These are phyloP conservation scores for Sicyos baderoa DNA, from an alignment of 306 rosid species.

Conservation along the genomic window DNA sequence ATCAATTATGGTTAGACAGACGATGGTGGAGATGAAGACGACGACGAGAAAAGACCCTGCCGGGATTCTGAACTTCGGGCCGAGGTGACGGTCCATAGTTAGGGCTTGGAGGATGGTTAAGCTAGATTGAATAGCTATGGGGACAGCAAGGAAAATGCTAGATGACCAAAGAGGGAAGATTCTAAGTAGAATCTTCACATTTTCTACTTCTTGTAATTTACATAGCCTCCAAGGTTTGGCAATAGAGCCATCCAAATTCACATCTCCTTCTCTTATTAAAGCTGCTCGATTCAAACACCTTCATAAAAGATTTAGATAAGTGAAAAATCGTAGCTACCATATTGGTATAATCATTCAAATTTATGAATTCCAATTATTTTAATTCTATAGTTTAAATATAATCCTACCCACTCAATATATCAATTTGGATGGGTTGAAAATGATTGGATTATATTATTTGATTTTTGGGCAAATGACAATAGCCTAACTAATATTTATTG, in stretches of 20 bases:
- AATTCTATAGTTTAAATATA: too few relatives aligned
- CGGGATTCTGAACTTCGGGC: slow-evolving; percentile 43
- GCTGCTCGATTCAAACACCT: slow-evolving; percentile 53
- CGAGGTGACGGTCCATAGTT: slow-evolving; percentile 46
- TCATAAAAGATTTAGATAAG: not conserved
- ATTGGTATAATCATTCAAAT: not conserved
- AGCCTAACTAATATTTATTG: too few relatives aligned
- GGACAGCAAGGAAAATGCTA: slow-evolving; percentile 35
- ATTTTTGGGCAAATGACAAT: too few relatives aligned
- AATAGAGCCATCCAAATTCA: slow-evolving; percentile 27
- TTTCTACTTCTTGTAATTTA: slow-evolving; percentile 49
- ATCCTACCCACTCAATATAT: too few relatives aligned
- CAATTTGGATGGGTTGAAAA: too few relatives aligned
- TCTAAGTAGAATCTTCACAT: slow-evolving; percentile 36
- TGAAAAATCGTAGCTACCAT: not conserved
- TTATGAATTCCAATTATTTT: not conserved
- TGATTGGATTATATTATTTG: too few relatives aligned
- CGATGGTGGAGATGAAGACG: slow-evolving; percentile 27
- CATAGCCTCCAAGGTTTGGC: slow-evolving; percentile 49
- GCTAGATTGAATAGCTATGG: slow-evolving; percentile 37
- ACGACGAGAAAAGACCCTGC: slow-evolving; percentile 33
- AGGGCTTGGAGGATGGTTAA: slow-evolving; percentile 51
- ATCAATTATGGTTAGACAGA: slow-evolving; percentile 39
- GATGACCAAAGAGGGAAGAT: slow-evolving; percentile 47
- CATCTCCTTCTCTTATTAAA: slow-evolving; percentile 38